Conservation (phyloP, 352 stramenopile genomes). For the Poterioochromonas sp. region DNA sequence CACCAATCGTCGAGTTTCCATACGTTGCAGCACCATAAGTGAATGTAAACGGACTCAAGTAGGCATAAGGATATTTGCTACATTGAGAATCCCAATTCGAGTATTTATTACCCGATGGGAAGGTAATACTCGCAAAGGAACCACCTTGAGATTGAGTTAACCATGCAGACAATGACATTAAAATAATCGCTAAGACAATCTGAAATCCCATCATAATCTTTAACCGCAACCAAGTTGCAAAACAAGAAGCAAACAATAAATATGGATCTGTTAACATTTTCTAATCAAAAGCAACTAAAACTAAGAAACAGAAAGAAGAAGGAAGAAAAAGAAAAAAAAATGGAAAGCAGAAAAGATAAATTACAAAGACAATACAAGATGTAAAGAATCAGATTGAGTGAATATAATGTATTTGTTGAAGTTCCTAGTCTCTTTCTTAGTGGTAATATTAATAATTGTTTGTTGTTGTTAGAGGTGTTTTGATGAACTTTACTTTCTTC, state of each 20-base stretch:
- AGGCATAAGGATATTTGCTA: neutral
- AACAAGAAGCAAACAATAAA: constrained; percentile 3
- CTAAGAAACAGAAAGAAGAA: too few species aligned
- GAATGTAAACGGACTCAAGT: constrained; percentile 1
- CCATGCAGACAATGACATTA: constrained; percentile 4
- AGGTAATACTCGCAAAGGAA: neutral
- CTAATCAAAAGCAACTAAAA: too few species aligned
- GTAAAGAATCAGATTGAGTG: too few species aligned
- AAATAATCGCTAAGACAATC: neutral
- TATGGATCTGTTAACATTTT: neutral
- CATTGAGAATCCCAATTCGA: neutral
- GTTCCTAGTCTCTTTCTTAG: too few species aligned
- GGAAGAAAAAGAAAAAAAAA: too few species aligned
- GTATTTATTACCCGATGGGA: neutral
- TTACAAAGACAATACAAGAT: too few species aligned
- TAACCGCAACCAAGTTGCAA: constrained; percentile 21
- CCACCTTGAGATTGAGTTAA: neutral
- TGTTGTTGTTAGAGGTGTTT: too few species aligned
- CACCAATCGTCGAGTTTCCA: too few species aligned
- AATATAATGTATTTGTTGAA: too few species aligned
- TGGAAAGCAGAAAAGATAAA: too few species aligned
- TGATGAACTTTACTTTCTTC: too few species aligned
- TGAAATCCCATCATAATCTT: neutral
- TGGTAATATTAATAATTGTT: too few species aligned
- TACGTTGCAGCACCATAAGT: neutral